These are phyloP conservation scores for Macrotyloma uniflorum DNA, from an alignment of 306 rosid species.

Conservation along the genomic window DNA sequence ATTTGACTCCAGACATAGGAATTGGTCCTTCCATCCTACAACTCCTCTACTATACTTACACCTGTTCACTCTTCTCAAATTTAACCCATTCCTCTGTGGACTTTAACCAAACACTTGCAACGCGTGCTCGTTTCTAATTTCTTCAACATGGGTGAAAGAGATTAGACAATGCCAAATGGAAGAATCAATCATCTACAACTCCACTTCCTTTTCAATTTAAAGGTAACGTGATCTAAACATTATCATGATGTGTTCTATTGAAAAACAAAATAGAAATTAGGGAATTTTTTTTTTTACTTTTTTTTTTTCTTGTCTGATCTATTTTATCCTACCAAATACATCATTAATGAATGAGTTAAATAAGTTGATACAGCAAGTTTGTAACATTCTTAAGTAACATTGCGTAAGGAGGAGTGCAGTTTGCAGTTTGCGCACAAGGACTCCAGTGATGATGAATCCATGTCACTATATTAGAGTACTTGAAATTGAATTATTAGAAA, in stretches of 20 bases:
- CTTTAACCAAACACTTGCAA: slow-evolving; percentile 24
- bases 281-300: no score
- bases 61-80: background rate
- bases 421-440: background rate
- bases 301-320: no score
- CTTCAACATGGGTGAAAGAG: background rate
- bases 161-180: background rate
- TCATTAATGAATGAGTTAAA: background rate
- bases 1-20: slow-evolving; percentile 2
- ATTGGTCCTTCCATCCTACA: background rate
- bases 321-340: no score
- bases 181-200: background rate
- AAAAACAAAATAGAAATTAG: no score
- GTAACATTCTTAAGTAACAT: background rate
- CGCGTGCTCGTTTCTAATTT: slow-evolving; percentile 29
- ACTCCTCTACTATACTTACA: background rate
- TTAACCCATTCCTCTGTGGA: background rate
- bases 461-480: background rate
- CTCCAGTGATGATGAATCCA: background rate
- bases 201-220: background rate
- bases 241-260: no score
- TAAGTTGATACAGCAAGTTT: background rate
- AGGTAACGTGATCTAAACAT: no score
- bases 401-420: background rate
- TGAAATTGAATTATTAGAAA: background rate